Percentiles rank a stretch among this genome's conserved stretches.
phyloP scores from a whole-genome alignment of 1,284 basidiomycete genomes.

The Sphaerobolus stellatus region DNA sequence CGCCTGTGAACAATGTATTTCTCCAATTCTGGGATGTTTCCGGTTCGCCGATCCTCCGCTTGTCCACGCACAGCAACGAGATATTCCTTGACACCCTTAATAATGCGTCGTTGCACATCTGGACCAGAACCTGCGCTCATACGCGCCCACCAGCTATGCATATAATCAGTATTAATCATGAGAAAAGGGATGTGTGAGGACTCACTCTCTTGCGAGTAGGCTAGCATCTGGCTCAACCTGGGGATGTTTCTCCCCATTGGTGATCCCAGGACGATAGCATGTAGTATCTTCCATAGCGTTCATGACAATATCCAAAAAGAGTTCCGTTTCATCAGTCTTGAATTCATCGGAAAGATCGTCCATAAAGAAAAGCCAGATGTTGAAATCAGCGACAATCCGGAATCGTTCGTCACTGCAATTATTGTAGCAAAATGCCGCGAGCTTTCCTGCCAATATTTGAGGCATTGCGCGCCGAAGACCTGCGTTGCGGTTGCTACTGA shows the following conservation, averaged over 20 bases:
- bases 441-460: slow-evolving; percentile 61
- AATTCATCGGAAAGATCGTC: slow-evolving; percentile 61
- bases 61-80: slow-evolving; percentile 33
- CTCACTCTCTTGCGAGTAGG: slow-evolving; percentile 18
- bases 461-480: slow-evolving; percentile 49
- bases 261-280: slow-evolving; percentile 33
- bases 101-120: background rate
- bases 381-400: slow-evolving; percentile 56
- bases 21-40: slow-evolving; percentile 40
- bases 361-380: slow-evolving; percentile 57
- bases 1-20: slow-evolving; percentile 46
- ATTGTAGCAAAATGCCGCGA: slow-evolving; percentile 65
- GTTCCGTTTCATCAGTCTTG: slow-evolving; percentile 48
- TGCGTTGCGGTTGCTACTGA: slow-evolving; percentile 52
- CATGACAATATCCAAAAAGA: slow-evolving; percentile 49
- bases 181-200: background rate
- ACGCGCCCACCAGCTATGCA: background rate
- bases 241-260: slow-evolving; percentile 19
- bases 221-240: slow-evolving; percentile 24
- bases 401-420: slow-evolving; percentile 52
- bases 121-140: background rate
- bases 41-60: slow-evolving; percentile 30
- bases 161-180: background rate
- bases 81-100: background rate
- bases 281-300: slow-evolving; percentile 50